Percentiles rank a stretch among this genome's conserved stretches.
These are phyloP conservation scores for Pythium plurisporium DNA, from an alignment of 352 stramenopile genomes.

Conservation along the genomic window DNA sequence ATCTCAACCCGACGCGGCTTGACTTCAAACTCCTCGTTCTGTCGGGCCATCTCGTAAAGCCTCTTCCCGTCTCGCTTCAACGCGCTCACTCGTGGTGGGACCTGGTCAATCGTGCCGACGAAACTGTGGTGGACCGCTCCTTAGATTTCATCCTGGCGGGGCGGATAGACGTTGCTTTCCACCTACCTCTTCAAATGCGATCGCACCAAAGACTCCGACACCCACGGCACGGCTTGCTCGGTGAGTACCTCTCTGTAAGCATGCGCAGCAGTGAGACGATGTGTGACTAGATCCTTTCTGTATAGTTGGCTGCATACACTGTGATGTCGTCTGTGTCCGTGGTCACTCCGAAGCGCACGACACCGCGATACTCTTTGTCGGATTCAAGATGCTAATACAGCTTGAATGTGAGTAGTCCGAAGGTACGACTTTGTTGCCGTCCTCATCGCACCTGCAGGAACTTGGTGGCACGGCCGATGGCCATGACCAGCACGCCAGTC, in stretches of 20 bases:
- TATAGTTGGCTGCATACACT: constrained; percentile 28
- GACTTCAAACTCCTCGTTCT: constrained; percentile 60
- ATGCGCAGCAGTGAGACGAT: neutral
- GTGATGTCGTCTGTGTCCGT: constrained; percentile 83
- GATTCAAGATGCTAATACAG: constrained; percentile 35
- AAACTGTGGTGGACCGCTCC: too few species aligned
- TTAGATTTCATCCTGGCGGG: too few species aligned
- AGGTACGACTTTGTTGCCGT: neutral
- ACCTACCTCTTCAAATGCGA: constrained; percentile 41
- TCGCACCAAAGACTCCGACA: constrained; percentile 35
- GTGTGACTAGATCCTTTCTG: neutral
- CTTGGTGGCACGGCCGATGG: constrained; percentile 72
- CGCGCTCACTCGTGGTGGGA: constrained; percentile 73
- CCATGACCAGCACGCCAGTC: constrained; percentile 79
- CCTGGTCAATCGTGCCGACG: constrained; percentile 67
- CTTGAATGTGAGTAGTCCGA: neutral
- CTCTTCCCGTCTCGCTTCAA: constrained; percentile 75
- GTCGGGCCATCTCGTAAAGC: constrained; percentile 69
- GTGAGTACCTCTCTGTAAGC: constrained; percentile 39
- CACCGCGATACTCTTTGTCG: constrained; percentile 72
- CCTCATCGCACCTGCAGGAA: constrained; percentile 55
- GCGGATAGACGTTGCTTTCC: too few species aligned
- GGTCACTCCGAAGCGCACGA: constrained; percentile 72
- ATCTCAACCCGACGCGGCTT: constrained; percentile 59
- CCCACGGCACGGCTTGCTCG: constrained; percentile 50